Conservation (phyloP, 2,329 filamentous ascomycete genomes). For the Claviceps citrina region DNA sequence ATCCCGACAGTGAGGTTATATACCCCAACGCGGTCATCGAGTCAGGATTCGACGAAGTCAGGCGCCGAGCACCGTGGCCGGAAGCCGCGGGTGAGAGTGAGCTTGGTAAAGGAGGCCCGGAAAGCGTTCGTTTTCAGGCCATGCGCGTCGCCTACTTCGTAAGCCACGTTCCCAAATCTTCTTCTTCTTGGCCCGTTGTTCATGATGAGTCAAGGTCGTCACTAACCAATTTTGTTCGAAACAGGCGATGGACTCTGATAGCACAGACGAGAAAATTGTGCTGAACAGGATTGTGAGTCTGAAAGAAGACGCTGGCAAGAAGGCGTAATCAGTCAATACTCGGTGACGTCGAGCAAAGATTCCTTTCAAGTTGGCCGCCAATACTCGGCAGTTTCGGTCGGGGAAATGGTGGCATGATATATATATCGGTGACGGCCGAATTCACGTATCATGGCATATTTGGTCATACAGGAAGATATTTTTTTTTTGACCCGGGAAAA, state of each 20-base stretch:
- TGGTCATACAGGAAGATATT: too few species aligned
- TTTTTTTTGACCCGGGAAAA: too few species aligned
- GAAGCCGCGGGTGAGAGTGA: conserved; percentile 57
- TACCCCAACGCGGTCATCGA: conserved; percentile 68
- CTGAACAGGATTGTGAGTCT: conserved; percentile 84
- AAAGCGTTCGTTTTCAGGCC: conserved; percentile 78
- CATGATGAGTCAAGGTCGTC: too few species aligned
- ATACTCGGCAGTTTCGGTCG: too few species aligned
- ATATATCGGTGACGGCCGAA: too few species aligned
- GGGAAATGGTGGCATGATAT: too few species aligned
- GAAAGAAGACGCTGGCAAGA: conserved; percentile 72
- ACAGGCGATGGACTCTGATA: conserved; percentile 61
- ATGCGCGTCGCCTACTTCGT: conserved; percentile 77
- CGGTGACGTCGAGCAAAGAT: neutral
- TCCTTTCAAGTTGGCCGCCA: neutral
- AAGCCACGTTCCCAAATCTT: conserved; percentile 15
- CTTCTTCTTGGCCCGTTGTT: too few species aligned
- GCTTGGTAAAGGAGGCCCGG: conserved; percentile 45
- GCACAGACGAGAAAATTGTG: conserved; percentile 62
- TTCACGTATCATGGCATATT: too few species aligned
- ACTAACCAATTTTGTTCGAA: neutral
- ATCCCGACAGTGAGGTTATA: conserved; percentile 69
- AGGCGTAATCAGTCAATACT: conserved; percentile 4
- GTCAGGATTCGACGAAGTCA: conserved; percentile 66
- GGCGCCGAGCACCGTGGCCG: conserved; percentile 62